Conservation (phyloP, 495 filamentous ascomycete species). For the Glarea lozoyensis region DNA sequence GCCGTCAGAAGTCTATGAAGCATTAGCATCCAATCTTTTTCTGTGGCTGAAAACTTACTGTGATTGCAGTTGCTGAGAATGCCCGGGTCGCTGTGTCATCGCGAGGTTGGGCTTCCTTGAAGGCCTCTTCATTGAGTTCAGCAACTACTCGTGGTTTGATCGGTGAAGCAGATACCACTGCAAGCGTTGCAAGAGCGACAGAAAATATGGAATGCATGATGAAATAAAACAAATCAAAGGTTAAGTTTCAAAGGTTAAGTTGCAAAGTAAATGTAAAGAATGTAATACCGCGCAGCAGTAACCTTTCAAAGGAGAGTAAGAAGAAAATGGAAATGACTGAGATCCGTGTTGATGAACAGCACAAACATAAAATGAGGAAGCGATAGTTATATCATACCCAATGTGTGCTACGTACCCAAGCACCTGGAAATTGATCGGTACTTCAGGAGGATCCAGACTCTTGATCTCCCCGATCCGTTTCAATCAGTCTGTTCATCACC, state of each 20-base stretch:
- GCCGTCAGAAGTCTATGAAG: slow-evolving; percentile 36
- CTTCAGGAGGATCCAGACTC: not conserved
- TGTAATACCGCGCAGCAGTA: slow-evolving; percentile 15
- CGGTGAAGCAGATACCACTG: slow-evolving; percentile 4
- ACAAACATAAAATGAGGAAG: not conserved
- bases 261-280: slow-evolving; percentile 3
- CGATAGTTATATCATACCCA: slow-evolving; percentile 3
- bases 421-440: not conserved
- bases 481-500: not conserved
- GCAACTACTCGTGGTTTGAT: slow-evolving; percentile 27
- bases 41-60: slow-evolving; percentile 22
- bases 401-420: not conserved
- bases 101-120: slow-evolving; percentile 39
- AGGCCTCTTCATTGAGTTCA: slow-evolving; percentile 35
- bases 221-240: slow-evolving; percentile 6
- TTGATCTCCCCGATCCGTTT: slow-evolving; percentile 10
- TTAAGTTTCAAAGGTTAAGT: no score
- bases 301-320: not conserved
- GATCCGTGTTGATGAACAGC: not conserved
- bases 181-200: slow-evolving; percentile 10
- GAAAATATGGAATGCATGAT: slow-evolving; percentile 16
- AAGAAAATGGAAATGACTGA: slow-evolving; percentile 8
- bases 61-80: slow-evolving; percentile 37
- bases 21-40: not conserved
- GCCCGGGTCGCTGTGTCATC: slow-evolving; percentile 40